Evolutionary conservation across 768 basidiomycete species (phyloP).

Genomic region (Leucosporidium creatinivorum): DNA sequence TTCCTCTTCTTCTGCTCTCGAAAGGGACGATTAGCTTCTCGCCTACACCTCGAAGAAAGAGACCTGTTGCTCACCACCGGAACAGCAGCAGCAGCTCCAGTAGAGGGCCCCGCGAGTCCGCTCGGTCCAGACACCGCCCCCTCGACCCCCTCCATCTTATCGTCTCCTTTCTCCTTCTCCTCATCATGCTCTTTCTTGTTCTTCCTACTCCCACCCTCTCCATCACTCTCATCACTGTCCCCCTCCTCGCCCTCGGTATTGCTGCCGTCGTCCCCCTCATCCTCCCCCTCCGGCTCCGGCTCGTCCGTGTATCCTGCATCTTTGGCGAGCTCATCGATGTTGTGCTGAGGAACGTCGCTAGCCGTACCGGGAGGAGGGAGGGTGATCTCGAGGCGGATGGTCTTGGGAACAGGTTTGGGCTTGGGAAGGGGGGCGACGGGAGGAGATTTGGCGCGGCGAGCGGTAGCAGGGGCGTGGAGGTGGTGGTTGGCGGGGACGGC

Average conservation of each 20-base stretch:
- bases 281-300: conserved; percentile 6
- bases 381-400: conserved; percentile 14
- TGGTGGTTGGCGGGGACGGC: neutral
- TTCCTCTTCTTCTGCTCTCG: neutral
- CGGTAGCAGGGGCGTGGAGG: neutral
- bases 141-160: conserved; percentile 11
- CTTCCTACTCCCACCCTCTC: conserved; percentile 8
- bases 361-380: conserved; percentile 8
- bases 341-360: conserved; percentile 7
- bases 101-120: neutral
- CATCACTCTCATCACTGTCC: conserved; percentile 19
- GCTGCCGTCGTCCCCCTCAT: neutral
- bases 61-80: neutral
- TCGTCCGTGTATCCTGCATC: conserved; percentile 10
- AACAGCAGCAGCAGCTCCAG: neutral
- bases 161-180: conserved; percentile 1
- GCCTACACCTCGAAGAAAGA: no score
- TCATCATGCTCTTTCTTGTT: conserved; percentile 6
- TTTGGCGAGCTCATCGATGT: conserved; percentile 18
- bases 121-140: neutral
- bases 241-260: neutral
- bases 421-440: conserved; percentile 1
- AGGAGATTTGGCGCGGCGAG: neutral
- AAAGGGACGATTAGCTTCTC: neutral
- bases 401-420: conserved; percentile 7